Evolutionary conservation across 257 asterid species (phyloP).

Genomic region (Ocimum tenuiflorum): DNA sequence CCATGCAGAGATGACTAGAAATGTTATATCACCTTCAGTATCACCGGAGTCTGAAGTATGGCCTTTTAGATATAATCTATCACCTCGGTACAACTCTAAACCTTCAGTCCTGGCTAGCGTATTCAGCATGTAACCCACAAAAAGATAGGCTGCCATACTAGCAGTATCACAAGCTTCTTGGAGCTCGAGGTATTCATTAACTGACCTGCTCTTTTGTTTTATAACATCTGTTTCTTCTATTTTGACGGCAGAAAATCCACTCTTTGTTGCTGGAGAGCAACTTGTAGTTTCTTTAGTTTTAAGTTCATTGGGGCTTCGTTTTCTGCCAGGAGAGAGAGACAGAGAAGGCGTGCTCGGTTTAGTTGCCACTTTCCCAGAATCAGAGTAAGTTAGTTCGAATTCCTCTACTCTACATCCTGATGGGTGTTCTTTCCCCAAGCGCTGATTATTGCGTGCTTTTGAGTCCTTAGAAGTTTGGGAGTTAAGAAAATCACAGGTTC

Average conservation of each 20-base stretch:
- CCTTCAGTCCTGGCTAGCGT: constrained; percentile 43
- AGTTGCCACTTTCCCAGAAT: background rate
- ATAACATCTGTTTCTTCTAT: constrained; percentile 19
- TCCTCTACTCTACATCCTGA: constrained; percentile 14
- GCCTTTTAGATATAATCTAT: constrained; percentile 44
- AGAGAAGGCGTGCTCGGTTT: constrained; percentile 19
- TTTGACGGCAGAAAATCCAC: constrained; percentile 7
- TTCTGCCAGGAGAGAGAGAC: constrained; percentile 16
- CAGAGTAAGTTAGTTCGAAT: constrained; percentile 8
- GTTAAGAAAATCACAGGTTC: constrained; percentile 1
- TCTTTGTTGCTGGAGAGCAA: constrained; percentile 11
- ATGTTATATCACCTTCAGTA: constrained; percentile 36
- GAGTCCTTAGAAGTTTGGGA: constrained; percentile 26
- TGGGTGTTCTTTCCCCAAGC: constrained; percentile 8
- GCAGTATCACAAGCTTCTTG: constrained; percentile 84
- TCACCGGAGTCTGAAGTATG: constrained; percentile 27
- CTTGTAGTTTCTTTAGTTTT: constrained; percentile 22
- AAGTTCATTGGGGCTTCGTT: constrained; percentile 10
- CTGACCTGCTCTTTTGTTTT: constrained; percentile 18
- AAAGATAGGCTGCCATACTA: constrained; percentile 48
- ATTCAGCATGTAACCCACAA: constrained; percentile 50
- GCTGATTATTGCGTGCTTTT: constrained; percentile 17
- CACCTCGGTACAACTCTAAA: constrained; percentile 28
- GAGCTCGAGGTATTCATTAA: constrained; percentile 56
- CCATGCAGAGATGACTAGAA: background rate